A percentile compares a stretch with the other conserved stretches of the same genome.
These are phyloP conservation scores for Rhynchosporium agropyri DNA, from an alignment of 2,329 filamentous ascomycete genomes.

Conservation along the genomic window DNA sequence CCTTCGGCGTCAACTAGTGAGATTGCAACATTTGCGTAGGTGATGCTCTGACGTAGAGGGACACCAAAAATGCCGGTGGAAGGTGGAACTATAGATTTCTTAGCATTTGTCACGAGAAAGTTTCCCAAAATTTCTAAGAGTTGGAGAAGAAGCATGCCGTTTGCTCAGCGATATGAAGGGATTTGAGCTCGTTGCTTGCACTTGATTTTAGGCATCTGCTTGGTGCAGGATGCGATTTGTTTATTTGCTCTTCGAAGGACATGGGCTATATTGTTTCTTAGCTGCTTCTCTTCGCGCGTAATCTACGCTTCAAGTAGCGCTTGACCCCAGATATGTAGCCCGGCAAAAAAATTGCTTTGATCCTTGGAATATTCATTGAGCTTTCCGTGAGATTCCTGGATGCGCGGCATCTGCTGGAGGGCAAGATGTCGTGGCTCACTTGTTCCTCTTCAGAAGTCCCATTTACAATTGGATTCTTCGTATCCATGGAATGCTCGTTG, in stretches of 20 bases:
- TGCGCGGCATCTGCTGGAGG: conserved; percentile 5
- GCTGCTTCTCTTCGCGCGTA: background rate
- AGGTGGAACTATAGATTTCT: conserved; percentile 33
- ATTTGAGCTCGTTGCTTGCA: background rate
- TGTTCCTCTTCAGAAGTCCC: conserved; percentile 16
- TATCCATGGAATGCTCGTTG: conserved; percentile 19
- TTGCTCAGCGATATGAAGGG: background rate
- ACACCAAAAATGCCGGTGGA: conserved; percentile 89
- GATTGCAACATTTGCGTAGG: conserved; percentile 97
- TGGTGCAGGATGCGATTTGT: background rate
- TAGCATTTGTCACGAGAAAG: conserved; percentile 24
- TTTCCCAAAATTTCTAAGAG: conserved; percentile 11
- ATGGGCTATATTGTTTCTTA: background rate
- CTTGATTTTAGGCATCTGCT: conserved; percentile 14
- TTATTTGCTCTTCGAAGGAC: background rate
- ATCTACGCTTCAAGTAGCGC: conserved; percentile 13
- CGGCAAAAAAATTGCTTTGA: conserved; percentile 4
- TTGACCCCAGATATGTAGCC: conserved; percentile 6
- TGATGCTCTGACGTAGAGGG: conserved; percentile 89
- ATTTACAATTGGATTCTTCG: conserved; percentile 13
- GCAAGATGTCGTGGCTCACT: conserved; percentile 16
- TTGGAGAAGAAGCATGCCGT: conserved; percentile 10
- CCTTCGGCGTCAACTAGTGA: conserved; percentile 91
- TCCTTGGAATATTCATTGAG: background rate
- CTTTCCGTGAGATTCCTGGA: background rate